Percentiles rank a stretch among this genome's conserved stretches.
These are phyloP conservation scores for Domatiomyces globalis DNA, from an alignment of 2,329 filamentous ascomycete genomes.

Conservation along the genomic window DNA sequence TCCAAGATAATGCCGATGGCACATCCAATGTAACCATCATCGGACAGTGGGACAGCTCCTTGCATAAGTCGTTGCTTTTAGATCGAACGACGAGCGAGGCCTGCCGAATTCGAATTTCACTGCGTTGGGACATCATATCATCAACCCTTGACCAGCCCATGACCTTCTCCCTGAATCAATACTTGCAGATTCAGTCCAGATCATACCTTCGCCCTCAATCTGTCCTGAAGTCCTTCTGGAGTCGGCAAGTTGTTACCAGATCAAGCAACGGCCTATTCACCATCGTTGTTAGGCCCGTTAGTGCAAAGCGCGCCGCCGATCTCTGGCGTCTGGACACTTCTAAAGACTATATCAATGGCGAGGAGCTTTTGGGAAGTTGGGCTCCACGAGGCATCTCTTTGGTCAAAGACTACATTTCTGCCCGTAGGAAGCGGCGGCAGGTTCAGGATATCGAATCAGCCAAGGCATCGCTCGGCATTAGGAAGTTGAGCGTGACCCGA, in stretches of 20 bases:
- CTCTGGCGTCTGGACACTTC: constrained; percentile 93
- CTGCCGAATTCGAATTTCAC: constrained; percentile 73
- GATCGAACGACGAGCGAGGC: constrained; percentile 87
- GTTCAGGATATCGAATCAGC: constrained; percentile 64
- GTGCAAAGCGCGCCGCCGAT: constrained; percentile 81
- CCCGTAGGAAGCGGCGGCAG: constrained; percentile 58
- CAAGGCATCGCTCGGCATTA: constrained; percentile 30
- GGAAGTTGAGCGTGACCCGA: constrained; percentile 20
- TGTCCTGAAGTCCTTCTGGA: constrained; percentile 77
- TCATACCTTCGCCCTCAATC: constrained; percentile 74
- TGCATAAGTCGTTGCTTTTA: constrained; percentile 83
- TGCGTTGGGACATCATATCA: constrained; percentile 76
- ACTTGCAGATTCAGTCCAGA: constrained; percentile 69
- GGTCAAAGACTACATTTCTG: constrained; percentile 70
- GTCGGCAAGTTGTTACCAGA: constrained; percentile 69
- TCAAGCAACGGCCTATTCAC: constrained; percentile 79
- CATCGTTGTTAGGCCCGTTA: constrained; percentile 69
- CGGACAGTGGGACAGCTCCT: constrained; percentile 94
- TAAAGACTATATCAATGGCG: constrained; percentile 90
- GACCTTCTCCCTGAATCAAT: constrained; percentile 67
- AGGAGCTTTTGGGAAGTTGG: constrained; percentile 76
- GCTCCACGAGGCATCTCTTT: constrained; percentile 77
- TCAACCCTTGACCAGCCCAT: constrained; percentile 76
- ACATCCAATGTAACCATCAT: constrained; percentile 72
- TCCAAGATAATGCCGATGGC: constrained; percentile 78